Evolutionary conservation across 2,329 filamentous ascomycete species (phyloP).

Genomic region (Talaromyces sp.): DNA sequence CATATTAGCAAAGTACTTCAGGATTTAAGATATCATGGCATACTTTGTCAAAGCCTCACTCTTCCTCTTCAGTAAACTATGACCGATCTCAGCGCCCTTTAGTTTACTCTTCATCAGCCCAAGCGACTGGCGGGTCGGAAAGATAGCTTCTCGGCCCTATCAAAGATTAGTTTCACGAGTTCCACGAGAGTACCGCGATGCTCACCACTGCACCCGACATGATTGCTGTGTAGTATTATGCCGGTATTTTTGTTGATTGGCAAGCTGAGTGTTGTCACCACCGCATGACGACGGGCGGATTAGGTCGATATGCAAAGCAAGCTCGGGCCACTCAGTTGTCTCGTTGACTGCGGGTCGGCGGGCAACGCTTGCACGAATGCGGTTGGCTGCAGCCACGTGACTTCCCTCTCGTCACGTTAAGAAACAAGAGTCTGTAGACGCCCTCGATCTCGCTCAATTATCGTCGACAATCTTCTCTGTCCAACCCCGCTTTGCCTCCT

Average conservation of each 20-base stretch:
- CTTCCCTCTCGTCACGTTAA: slow-evolving; percentile 1
- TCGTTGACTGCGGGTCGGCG: slow-evolving; percentile 6
- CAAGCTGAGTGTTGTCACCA: neutral
- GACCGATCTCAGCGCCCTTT: slow-evolving; percentile 85
- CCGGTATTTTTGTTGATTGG: neutral
- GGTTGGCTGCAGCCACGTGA: slow-evolving; percentile 6
- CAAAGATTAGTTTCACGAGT: slow-evolving; percentile 17
- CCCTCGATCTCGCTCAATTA: slow-evolving; percentile 9
- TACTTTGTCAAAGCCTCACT: slow-evolving; percentile 97
- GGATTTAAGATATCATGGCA: slow-evolving; percentile 20
- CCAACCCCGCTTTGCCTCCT: slow-evolving; percentile 17
- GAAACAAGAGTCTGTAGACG: slow-evolving; percentile 4
- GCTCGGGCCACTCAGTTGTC: slow-evolving; percentile 13
- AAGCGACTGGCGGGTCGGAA: slow-evolving; percentile 94
- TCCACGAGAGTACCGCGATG: slow-evolving; percentile 15
- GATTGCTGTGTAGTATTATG: slow-evolving; percentile 18
- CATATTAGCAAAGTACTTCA: slow-evolving; percentile 14
- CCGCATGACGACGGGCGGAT: slow-evolving; percentile 11
- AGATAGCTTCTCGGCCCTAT: slow-evolving; percentile 91
- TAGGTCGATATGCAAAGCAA: slow-evolving; percentile 11
- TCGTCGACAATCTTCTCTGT: slow-evolving; percentile 23
- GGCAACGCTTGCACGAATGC: slow-evolving; percentile 11
- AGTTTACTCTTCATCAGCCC: slow-evolving; percentile 97
- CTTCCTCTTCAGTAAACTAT: slow-evolving; percentile 94
- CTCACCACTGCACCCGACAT: slow-evolving; percentile 39